Conservation (phyloP, 148 eudicot species). For the Mesembryanthemum crystallinum region DNA sequence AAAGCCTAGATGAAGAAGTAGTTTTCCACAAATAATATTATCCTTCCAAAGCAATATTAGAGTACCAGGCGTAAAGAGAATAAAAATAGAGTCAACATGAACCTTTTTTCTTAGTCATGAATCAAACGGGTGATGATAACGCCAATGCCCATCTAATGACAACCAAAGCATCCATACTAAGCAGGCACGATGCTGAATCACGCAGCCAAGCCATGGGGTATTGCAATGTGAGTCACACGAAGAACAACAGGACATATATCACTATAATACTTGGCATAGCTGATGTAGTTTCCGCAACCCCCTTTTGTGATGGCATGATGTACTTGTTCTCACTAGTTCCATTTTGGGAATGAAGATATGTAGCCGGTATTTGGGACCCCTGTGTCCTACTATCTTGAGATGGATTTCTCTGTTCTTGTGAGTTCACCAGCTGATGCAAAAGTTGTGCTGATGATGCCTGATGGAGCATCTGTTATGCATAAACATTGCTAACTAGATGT, state of each 20-base stretch:
- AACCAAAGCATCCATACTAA: not conserved
- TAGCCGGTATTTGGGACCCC: not conserved
- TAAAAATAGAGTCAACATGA: not conserved
- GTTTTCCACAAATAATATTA: no score
- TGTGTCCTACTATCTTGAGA: constrained; percentile 10
- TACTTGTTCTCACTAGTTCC: not conserved
- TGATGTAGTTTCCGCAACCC: not conserved
- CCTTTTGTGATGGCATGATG: constrained; percentile 9
- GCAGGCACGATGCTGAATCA: not conserved
- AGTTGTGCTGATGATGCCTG: not conserved
- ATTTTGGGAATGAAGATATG: not conserved
- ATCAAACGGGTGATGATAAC: not conserved
- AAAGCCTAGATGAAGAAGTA: no score
- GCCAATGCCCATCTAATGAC: not conserved
- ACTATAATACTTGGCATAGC: not conserved
- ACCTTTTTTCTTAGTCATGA: not conserved
- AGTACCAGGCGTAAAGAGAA: no score
- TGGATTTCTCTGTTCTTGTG: constrained; percentile 7
- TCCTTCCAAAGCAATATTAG: no score
- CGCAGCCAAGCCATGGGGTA: not conserved
- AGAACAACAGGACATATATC: not conserved
- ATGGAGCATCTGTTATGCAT: not conserved
- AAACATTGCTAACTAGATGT: not conserved
- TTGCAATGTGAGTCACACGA: not conserved
- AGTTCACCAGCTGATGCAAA: not conserved